Percentiles rank a stretch among this genome's conserved stretches.
phyloP scores from a whole-genome alignment of 805 yeast genomes.

The Pichia californica region DNA sequence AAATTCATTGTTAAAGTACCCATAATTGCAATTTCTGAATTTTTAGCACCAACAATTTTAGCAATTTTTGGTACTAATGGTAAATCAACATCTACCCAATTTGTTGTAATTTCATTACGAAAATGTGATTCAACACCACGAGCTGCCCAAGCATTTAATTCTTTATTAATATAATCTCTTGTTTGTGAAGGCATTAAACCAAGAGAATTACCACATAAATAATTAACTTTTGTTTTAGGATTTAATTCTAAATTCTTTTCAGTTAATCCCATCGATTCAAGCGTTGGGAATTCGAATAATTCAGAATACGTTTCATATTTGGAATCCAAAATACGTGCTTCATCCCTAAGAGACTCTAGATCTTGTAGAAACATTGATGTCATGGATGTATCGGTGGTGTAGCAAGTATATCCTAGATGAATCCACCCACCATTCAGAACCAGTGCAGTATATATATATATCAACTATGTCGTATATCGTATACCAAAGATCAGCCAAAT shows the following conservation, averaged over 20 bases:
- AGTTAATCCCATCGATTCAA: conserved; percentile 48
- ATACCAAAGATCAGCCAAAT: too few relatives aligned
- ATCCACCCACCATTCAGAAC: too few relatives aligned
- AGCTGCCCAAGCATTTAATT: conserved; percentile 74
- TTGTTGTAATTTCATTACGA: conserved; percentile 43
- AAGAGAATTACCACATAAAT: conserved; percentile 89
- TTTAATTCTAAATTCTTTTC: conserved; percentile 17
- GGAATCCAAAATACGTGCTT: conserved; percentile 33
- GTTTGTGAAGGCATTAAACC: conserved; percentile 80
- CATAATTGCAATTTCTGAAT: conserved; percentile 80
- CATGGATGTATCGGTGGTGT: too few relatives aligned
- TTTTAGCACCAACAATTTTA: conserved; percentile 67
- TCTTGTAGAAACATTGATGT: neutral
- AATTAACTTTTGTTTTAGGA: conserved; percentile 33
- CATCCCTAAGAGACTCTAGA: conserved; percentile 12
- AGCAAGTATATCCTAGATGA: too few relatives aligned
- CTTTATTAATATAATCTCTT: conserved; percentile 49
- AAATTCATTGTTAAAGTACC: conserved; percentile 79
- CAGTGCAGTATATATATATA: too few relatives aligned
- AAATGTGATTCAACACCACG: conserved; percentile 85
- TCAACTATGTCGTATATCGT: too few relatives aligned
- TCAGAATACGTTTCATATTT: conserved; percentile 34
- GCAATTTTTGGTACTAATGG: conserved; percentile 67
- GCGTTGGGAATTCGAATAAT: conserved; percentile 62
- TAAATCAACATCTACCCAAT: conserved; percentile 83